Evolutionary conservation across 202 grass and related monocot genomes (phyloP), one percentile per base, ranked within the genome.

Genomic region (Elaeis oleifera): DNA sequence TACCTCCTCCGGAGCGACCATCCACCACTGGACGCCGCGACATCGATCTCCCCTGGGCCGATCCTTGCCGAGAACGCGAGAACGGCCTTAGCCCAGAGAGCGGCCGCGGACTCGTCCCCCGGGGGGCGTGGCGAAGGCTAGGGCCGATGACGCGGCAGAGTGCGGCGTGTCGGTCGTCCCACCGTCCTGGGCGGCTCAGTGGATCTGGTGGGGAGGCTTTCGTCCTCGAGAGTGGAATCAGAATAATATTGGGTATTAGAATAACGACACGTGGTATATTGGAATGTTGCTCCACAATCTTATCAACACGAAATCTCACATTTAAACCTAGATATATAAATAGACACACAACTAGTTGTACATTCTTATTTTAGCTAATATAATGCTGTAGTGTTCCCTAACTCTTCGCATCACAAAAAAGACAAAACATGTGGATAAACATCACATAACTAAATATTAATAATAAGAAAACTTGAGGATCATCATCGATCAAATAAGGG

Each of bases 31-130:
- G 24, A 50, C 8, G 8, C 8, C 36, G 54, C 14, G 15, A 36
- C 80, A 49, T 91, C 71, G 21, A 71, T 79, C 25, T 89, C 77
- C 2, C 58, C 83, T 17, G 27, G 73, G 60, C 52, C 16, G 53
- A 84, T 68, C 54, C 59, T 51, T 2, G 18, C n/a, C 9, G 61
- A 53, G 16, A 70, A 63, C 0, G 79, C 65, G 23, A 97, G 73
- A 20, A 97, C 72, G 0, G 87, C 92, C 71, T 84, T 89, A 54
- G 84, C 69, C 92, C 92, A 97, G 23, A 97, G 92, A 5, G 28
- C 36, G 16, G 68, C 68, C 61, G 53, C 63, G 29, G 74, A 64
- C 62, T 59, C 71, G 60, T 50, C 53, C 22, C 18, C 21, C 51
- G 64, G 26, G 36, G 9, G 36, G 64, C 51, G 22, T 54, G 2